Evolutionary conservation across 2,329 filamentous ascomycete species (phyloP), one percentile per base, ranked within the genome.

Genomic region (Harringtonia aguacate): DNA sequence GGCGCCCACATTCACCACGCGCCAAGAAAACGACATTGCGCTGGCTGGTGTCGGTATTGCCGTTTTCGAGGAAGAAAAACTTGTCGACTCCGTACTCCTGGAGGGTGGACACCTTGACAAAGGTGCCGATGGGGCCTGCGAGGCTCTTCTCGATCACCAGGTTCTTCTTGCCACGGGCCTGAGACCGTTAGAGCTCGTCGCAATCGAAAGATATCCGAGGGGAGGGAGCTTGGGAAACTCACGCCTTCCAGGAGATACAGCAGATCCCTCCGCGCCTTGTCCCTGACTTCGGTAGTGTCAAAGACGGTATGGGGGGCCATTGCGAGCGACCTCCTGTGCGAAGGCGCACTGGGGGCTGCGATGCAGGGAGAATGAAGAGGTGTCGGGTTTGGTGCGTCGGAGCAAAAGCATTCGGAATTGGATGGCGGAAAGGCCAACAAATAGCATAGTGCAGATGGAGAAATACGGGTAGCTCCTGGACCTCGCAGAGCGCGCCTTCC

Each of bases 141-240:
- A 98, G 74, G 55, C 81, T 82, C 63, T 84, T 86, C 62, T 97
- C 90, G 58, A 98, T 83, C 42, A 98, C 85, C 49, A 98, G 72
- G 58, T 95, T 97, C 74, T 98, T 98, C 77, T 97, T 98, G 55
- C 94, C 94, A 60, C 90, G 86, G 52, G 97, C 87, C 92, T 98
- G 15, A 2, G 2, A 4, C 9, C 4, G 31, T 39, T 28, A 44
- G 36, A 36, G 36, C 46, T 39, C 44, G 49, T 47, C 37, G 39
- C 46, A 46, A 52, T 52, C 50, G 46, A 50, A 47, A 54, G 15
- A 38, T 14, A 18, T 17, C 6, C 8, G n/a, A 18, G 18, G 30
- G 5, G 13, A n/a, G 13, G 15, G 8, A 31, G 8, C 30, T n/a
- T 13, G 20, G 17, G 12, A 22, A 60, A 85, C 88, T 78, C 84